These are phyloP conservation scores for Fusarium albidum DNA, from an alignment of 2,329 filamentous ascomycete genomes.

Conservation along the genomic window DNA sequence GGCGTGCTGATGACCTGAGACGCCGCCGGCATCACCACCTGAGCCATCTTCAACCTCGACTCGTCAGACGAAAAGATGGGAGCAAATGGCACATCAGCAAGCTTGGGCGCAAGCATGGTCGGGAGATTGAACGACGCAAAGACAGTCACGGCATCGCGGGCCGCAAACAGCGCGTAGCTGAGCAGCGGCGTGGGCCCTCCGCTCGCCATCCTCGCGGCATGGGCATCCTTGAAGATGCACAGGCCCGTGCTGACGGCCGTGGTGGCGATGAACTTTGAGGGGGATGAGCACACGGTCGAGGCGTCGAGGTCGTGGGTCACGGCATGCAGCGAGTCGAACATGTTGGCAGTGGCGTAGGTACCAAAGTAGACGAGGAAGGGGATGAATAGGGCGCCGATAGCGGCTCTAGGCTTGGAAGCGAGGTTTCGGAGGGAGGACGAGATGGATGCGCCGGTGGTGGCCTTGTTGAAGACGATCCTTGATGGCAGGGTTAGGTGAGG, in stretches of 20 bases:
- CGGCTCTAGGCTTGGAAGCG: conserved; percentile 32
- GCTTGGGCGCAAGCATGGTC: conserved; percentile 33
- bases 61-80: conserved; percentile 33
- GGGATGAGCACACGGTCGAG: conserved; percentile 29
- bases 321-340: conserved; percentile 37
- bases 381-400: conserved; percentile 32
- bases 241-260: conserved; percentile 33
- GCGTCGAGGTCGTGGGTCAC: conserved; percentile 27
- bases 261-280: conserved; percentile 36
- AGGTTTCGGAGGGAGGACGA: conserved; percentile 34
- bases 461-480: conserved; percentile 37
- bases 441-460: conserved; percentile 31
- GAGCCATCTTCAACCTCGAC: conserved; percentile 35
- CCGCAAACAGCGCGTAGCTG: conserved; percentile 34
- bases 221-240: conserved; percentile 37
- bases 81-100: conserved; percentile 33
- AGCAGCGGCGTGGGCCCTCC: conserved; percentile 29
- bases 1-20: conserved; percentile 37
- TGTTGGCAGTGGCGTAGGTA: conserved; percentile 38
- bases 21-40: conserved; percentile 34
- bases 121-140: conserved; percentile 40
- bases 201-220: conserved; percentile 32
- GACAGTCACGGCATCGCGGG: conserved; percentile 36
- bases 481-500: background rate
- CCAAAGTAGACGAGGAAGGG: conserved; percentile 40